phyloP scores from a whole-genome alignment of 176 grass and related monocot species.

The Aegilops tauschii region DNA sequence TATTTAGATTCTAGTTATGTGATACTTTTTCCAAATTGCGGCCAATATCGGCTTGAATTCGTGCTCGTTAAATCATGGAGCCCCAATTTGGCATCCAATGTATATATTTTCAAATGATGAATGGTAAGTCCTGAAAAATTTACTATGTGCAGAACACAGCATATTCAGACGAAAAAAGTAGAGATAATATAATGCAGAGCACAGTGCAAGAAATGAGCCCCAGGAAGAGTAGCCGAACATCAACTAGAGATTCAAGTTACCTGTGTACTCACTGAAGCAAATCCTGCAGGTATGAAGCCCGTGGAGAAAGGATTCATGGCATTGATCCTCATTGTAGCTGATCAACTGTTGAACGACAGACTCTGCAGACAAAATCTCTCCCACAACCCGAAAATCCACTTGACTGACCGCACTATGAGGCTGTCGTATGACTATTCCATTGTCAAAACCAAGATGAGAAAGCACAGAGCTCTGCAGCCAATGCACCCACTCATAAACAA shows the following conservation, averaged over 20 bases:
- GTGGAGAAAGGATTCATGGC: constrained; percentile 45
- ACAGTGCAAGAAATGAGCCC: neutral
- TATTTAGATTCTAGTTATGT: neutral
- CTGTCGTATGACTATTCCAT: constrained; percentile 33
- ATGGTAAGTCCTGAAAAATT: neutral
- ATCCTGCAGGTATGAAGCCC: constrained; percentile 47
- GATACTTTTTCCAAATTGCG: no score
- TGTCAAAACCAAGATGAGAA: constrained; percentile 49
- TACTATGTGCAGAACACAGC: no score
- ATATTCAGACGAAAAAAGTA: no score
- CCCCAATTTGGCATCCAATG: neutral
- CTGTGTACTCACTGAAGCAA: constrained; percentile 46
- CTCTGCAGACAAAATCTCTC: constrained; percentile 15
- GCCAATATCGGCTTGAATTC: neutral
- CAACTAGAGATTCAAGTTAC: neutral
- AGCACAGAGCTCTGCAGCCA: constrained; percentile 35
- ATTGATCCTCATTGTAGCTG: constrained; percentile 42
- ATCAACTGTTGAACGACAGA: constrained; percentile 31
- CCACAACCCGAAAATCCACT: constrained; percentile 28
- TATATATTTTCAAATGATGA: no score
- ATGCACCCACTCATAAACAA: constrained; percentile 56
- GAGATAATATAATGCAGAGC: neutral
- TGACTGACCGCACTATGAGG: neutral
- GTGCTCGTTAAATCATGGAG: neutral
- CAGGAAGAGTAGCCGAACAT: neutral